Conservation (phyloP, 768 basidiomycete genomes). For the Lanmaoa pseudosensibilis region DNA sequence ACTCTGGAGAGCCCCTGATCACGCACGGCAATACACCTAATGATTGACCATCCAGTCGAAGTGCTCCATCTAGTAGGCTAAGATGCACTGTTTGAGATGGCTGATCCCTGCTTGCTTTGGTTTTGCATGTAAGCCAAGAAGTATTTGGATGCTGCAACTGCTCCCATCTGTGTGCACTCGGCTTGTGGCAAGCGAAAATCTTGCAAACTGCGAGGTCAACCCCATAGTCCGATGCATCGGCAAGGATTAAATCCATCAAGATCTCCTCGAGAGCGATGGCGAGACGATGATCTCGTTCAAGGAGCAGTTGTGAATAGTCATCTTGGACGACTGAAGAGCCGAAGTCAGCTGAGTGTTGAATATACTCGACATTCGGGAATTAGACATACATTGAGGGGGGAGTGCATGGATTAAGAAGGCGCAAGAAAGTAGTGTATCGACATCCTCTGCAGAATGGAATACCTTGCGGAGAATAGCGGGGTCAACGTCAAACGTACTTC, state of each 20-base stretch:
- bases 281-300: constrained; percentile 26
- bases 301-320: neutral
- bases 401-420: constrained; percentile 22
- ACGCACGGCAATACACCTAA: constrained; percentile 6
- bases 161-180: constrained; percentile 10
- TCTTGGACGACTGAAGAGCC: neutral
- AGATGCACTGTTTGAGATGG: neutral
- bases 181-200: constrained; percentile 10
- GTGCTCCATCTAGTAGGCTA: constrained; percentile 16
- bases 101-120: neutral
- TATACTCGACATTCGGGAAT: neutral
- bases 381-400: neutral
- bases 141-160: neutral
- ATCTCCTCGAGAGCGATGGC: constrained; percentile 18
- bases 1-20: neutral
- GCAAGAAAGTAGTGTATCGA: constrained; percentile 22
- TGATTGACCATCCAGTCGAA: constrained; percentile 19
- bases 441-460: constrained; percentile 13
- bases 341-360: neutral
- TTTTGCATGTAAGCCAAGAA: constrained; percentile 16
- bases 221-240: neutral
- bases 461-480: neutral
- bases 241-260: neutral
- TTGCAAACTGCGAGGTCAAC: constrained; percentile 13
- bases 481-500: neutral